Percentiles rank a stretch among this genome's conserved stretches.
Conservation (phyloP, 257 asterid species). For the Solanum sparsipilum region DNA sequence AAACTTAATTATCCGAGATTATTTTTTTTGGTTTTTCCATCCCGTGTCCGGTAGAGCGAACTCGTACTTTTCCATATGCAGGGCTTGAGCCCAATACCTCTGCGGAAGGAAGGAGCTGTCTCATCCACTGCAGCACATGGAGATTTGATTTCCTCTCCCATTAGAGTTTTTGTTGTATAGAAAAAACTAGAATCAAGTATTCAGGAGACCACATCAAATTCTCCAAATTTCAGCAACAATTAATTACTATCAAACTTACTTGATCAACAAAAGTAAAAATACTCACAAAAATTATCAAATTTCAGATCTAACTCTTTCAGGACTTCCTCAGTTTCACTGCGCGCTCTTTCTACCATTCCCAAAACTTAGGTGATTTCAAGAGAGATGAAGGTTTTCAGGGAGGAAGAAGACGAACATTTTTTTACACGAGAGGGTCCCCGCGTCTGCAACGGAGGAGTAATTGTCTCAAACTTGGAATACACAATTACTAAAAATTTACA, state of each 20-base stretch:
- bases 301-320: neutral
- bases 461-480: neutral
- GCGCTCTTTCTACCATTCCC: neutral
- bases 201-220: neutral
- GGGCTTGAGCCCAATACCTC: too few relatives aligned
- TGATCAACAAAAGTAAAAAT: neutral
- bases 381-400: neutral
- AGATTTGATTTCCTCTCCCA: too few relatives aligned
- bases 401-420: neutral
- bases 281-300: neutral
- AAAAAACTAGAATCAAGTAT: neutral
- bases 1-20: too few relatives aligned
- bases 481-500: too few relatives aligned
- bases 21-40: too few relatives aligned
- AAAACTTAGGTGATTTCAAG: neutral
- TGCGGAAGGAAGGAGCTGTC: too few relatives aligned
- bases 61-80: too few relatives aligned
- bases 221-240: neutral
- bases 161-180: too few relatives aligned
- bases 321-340: neutral
- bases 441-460: neutral
- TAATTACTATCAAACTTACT: neutral
- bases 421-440: neutral
- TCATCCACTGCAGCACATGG: too few relatives aligned
- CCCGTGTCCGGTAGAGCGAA: too few relatives aligned